Evolutionary conservation across 352 stramenopile genomes (phyloP).

Genomic region (Phytophthora agathidicida): DNA sequence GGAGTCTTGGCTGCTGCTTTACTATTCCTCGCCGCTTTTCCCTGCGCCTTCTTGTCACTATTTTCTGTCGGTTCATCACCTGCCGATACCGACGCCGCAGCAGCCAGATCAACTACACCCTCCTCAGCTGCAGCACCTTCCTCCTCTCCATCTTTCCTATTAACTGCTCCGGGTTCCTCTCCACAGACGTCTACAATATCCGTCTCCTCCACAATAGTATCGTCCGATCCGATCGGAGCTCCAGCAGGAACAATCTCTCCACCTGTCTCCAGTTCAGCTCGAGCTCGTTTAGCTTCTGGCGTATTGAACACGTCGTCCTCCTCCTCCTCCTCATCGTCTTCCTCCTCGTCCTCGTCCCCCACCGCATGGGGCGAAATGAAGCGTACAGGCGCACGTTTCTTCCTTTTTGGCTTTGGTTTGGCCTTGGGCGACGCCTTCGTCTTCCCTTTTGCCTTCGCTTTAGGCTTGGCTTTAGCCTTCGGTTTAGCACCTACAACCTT

Average conservation of each 20-base stretch:
- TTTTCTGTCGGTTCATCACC: conserved; percentile 2
- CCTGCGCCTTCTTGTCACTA: conserved; percentile 20
- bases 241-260: conserved; percentile 27
- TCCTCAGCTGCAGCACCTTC: conserved; percentile 3
- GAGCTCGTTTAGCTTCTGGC: conserved; percentile 29
- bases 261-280: conserved; percentile 25
- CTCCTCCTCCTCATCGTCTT: conserved; percentile 25
- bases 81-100: neutral
- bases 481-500: conserved; percentile 7
- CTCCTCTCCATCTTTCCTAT: neutral
- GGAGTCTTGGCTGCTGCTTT: conserved; percentile 12
- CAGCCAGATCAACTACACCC: conserved; percentile 30
- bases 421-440: conserved; percentile 23
- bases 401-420: conserved; percentile 22
- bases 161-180: neutral
- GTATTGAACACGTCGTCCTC: conserved; percentile 38
- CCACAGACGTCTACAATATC: conserved; percentile 25
- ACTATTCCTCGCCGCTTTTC: conserved; percentile 9
- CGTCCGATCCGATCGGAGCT: conserved; percentile 25
- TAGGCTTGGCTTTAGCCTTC: conserved; percentile 27
- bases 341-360: conserved; percentile 28
- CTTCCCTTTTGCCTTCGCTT: conserved; percentile 24
- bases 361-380: conserved; percentile 44
- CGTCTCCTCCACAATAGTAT: conserved; percentile 19
- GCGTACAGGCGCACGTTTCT: conserved; percentile 17